These are phyloP conservation scores for Plasmodium chabaudi DNA, from an alignment of 169 alveolate genomes.

Conservation along the genomic window DNA sequence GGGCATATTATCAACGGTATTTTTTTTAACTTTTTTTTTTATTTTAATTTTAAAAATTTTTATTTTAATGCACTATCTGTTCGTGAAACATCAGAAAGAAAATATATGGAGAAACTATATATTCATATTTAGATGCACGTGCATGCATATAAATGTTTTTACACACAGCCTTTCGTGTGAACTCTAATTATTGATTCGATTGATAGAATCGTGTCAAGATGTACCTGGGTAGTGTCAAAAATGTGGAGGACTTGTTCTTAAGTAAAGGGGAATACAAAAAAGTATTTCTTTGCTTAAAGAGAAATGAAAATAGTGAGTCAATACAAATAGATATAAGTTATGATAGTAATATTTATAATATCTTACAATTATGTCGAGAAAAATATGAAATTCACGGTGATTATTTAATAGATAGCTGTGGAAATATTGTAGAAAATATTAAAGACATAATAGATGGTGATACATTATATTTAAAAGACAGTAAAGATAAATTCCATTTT, in stretches of 20 bases:
- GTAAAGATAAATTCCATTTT: slow-evolving; percentile 3
- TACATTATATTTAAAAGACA: slow-evolving; percentile 60
- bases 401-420: slow-evolving; percentile 53
- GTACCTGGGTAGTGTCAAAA: slow-evolving; percentile 41
- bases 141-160: background rate
- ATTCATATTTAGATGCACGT: too few species aligned
- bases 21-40: too few species aligned
- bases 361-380: slow-evolving; percentile 67
- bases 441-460: slow-evolving; percentile 74
- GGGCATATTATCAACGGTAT: too few species aligned
- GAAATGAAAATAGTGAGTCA: slow-evolving; percentile 43
- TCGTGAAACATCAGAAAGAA: too few species aligned
- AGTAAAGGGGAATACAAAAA: slow-evolving; percentile 65
- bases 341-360: slow-evolving; percentile 45
- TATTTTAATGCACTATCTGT: too few species aligned
- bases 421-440: slow-evolving; percentile 45
- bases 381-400: slow-evolving; percentile 48
- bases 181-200: background rate
- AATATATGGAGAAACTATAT: too few species aligned
- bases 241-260: slow-evolving; percentile 28
- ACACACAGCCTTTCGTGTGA: background rate
- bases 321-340: slow-evolving; percentile 51
- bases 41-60: too few species aligned
- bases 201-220: background rate
- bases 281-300: slow-evolving; percentile 43